phyloP scores from a whole-genome alignment of 345 rosid genomes.

The Eucalyptus cloeziana region DNA sequence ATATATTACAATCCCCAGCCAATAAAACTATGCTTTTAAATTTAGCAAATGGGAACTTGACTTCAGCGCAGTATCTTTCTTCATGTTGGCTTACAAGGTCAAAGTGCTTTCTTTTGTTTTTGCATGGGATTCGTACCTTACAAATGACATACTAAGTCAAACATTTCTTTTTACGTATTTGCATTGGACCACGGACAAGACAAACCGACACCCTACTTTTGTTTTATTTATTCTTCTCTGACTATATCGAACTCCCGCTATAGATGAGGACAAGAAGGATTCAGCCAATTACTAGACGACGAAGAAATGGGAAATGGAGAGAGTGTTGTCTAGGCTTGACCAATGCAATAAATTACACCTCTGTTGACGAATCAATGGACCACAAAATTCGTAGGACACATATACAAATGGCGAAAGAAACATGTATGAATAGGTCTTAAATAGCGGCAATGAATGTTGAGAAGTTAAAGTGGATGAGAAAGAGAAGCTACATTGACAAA shows the following conservation, averaged over 20 bases:
- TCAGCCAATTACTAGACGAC: not conserved
- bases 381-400: not conserved
- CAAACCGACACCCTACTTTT: not conserved
- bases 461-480: not conserved
- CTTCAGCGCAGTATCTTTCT: not conserved
- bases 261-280: not conserved
- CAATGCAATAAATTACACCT: not conserved
- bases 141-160: not conserved
- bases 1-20: not conserved
- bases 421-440: not conserved
- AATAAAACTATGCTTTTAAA: not conserved
- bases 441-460: not conserved
- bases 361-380: not conserved
- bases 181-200: not conserved
- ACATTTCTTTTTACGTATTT: not conserved
- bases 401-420: not conserved
- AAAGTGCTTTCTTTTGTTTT: not conserved
- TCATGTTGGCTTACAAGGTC: not conserved
- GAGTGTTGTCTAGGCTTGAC: not conserved
- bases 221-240: not conserved
- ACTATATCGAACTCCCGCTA: not conserved
- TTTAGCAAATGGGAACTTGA: not conserved
- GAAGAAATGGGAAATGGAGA: not conserved
- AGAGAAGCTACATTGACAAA: slow-evolving; percentile 58
- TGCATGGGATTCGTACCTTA: not conserved